Percentiles rank a stretch among this genome's conserved stretches.
Evolutionary conservation across 371 early-diverging fungal species (phyloP).

Genomic region (Actinomortierella wolfii): DNA sequence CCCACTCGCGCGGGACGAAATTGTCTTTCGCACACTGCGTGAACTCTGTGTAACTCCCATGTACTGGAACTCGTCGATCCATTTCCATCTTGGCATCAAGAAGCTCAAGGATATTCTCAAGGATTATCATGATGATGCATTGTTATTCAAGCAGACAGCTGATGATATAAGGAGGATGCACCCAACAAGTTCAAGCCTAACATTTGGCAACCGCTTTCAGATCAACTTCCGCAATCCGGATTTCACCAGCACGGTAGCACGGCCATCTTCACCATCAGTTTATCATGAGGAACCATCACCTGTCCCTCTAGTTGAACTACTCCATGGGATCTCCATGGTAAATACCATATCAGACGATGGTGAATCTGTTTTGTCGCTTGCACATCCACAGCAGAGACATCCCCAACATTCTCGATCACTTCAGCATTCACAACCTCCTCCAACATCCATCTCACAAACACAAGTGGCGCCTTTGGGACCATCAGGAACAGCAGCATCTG

Average conservation of each 20-base stretch:
- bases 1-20: slow-evolving; percentile 38
- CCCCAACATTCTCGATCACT: no score
- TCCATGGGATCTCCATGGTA: no score
- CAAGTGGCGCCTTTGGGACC: no score
- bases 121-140: slow-evolving; percentile 32
- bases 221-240: slow-evolving; percentile 42
- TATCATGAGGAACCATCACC: no score
- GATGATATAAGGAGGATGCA: slow-evolving; percentile 33
- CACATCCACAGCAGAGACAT: no score
- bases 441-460: no score
- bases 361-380: no score
- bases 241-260: slow-evolving; percentile 11
- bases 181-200: slow-evolving; percentile 24
- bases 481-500: no score
- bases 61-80: slow-evolving; percentile 46
- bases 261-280: no score
- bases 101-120: slow-evolving; percentile 41
- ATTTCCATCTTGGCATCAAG: slow-evolving; percentile 40
- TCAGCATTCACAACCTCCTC: no score
- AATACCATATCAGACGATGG: no score
- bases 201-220: slow-evolving; percentile 37
- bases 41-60: slow-evolving; percentile 44
- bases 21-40: slow-evolving; percentile 33
- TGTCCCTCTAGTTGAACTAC: no score
- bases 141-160: slow-evolving; percentile 21